phyloP scores from a whole-genome alignment of 352 stramenopile species.

The Aphanomyces stellatus region DNA sequence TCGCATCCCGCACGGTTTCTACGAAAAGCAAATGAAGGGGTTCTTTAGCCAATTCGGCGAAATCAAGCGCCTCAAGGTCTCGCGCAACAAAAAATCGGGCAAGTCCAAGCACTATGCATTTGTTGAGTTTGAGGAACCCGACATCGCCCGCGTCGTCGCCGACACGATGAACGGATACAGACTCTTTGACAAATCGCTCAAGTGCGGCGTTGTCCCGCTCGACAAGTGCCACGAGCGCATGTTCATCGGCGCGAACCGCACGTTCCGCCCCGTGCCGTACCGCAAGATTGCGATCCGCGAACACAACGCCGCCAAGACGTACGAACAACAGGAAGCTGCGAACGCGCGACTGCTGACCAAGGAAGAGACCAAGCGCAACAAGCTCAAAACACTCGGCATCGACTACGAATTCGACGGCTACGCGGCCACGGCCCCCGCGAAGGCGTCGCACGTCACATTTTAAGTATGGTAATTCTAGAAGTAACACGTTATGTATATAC shows the following conservation, averaged over 20 bases:
- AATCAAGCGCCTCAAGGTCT: slow-evolving; percentile 87
- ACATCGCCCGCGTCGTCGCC: slow-evolving; percentile 91
- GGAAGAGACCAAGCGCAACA: slow-evolving; percentile 70
- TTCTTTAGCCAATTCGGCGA: slow-evolving; percentile 97
- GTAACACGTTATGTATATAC: slow-evolving; percentile 14
- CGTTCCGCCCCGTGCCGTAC: slow-evolving; percentile 66
- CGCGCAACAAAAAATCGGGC: slow-evolving; percentile 91
- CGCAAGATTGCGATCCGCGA: slow-evolving; percentile 59
- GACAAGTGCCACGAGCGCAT: slow-evolving; percentile 84
- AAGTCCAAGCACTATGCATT: slow-evolving; percentile 95
- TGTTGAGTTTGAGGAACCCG: slow-evolving; percentile 90
- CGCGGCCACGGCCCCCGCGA: slow-evolving; percentile 47
- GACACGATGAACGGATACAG: slow-evolving; percentile 94
- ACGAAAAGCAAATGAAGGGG: slow-evolving; percentile 92
- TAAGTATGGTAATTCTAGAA: slow-evolving; percentile 3
- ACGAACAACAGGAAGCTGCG: slow-evolving; percentile 54
- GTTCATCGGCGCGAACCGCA: slow-evolving; percentile 80
- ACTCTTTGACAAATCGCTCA: slow-evolving; percentile 89
- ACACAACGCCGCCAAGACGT: slow-evolving; percentile 71
- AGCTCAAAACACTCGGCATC: slow-evolving; percentile 65
- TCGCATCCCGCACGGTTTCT: slow-evolving; percentile 93
- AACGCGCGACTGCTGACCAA: slow-evolving; percentile 69
- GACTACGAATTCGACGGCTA: slow-evolving; percentile 82
- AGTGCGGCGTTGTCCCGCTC: slow-evolving; percentile 85
- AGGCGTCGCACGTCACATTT: slow-evolving; percentile 74